A percentile compares a stretch with the other conserved stretches of the same genome.
phyloP scores from a whole-genome alignment of 75 land plant genomes.

The Picea glauca region DNA sequence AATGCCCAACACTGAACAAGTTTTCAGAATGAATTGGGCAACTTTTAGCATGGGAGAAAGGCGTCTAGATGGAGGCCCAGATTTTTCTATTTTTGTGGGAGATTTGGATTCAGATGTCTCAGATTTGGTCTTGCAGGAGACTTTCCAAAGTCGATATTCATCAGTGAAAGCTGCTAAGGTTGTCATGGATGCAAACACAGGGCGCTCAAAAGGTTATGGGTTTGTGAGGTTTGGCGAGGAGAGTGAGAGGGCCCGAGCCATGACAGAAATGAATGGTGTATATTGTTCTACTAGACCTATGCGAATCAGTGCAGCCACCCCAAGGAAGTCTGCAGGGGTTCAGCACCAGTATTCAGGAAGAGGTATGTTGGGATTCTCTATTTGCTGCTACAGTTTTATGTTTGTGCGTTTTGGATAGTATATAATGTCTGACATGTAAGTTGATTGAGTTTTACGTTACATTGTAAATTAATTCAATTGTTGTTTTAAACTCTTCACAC shows the following conservation, averaged over 20 bases:
- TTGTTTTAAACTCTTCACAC: no score
- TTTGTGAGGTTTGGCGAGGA: constrained; percentile 48
- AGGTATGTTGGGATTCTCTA: no score
- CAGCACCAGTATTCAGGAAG: no score
- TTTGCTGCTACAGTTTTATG: no score
- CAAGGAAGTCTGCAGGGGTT: constrained; percentile 19
- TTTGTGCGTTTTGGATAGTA: no score
- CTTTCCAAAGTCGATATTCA: constrained; percentile 21
- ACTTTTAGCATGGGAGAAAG: constrained; percentile 39
- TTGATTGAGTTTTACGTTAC: no score
- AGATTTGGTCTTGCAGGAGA: constrained; percentile 30
- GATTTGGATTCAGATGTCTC: constrained; percentile 45
- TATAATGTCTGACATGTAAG: no score
- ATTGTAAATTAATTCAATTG: no score
- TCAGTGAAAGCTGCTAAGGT: constrained; percentile 44
- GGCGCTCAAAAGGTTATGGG: constrained; percentile 49
- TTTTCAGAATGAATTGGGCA: constrained; percentile 43
- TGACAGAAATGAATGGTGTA: constrained; percentile 48
- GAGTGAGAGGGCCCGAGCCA: constrained; percentile 26
- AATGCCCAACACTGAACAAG: constrained; percentile 43
- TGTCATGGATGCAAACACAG: constrained; percentile 35
- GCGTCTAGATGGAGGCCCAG: constrained; percentile 32
- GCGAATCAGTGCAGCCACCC: constrained; percentile 47
- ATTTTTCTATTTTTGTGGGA: constrained; percentile 47
- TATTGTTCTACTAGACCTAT: constrained; percentile 41